Base-by-base conservation (phyloP, 345 rosid species). In the Citrus medica region DNA sequence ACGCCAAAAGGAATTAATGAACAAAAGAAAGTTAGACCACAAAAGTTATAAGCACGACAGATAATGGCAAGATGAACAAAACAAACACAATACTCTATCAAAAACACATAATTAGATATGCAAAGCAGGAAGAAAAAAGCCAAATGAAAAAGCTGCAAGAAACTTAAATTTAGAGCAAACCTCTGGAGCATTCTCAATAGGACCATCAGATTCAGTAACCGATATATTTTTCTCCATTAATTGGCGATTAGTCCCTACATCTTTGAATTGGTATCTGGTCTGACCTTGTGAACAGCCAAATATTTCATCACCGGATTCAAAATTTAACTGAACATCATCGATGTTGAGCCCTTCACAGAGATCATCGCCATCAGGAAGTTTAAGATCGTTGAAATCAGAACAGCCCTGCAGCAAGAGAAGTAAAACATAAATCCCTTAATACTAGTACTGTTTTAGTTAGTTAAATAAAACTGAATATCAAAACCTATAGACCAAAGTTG, bases 311-410 rank as follows among this genome's bases (percentile, higher is more conserved):
- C 82, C 87, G 69, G 82, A 84, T 53, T 84, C 93, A 61, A 88
- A 84, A 74, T 79, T 77, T 73, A 89, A 73, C 8, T 83, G 85
- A n/a, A 89, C 84, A 83, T 85, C 86, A 30, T 91, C 91, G 68
- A 89, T 76, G 79, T 82, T 85, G 32, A 90, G 79, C 78, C 82
- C 87, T 80, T 83, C 89, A 59, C 88, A 92, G 59, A 94, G 79
- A 89, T 89, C 87, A 48, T 86, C 90, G 28, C 82, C 83, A 69
- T 86, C 90, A 13, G 75, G 86, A 73, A 84, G 82, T 78, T 81
- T 85, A 77, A 89, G 75, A 74, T 79, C 84, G 76, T 85, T 87
- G 24, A 86, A 70, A 38, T 74, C 38, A 19, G 87, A 80, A 67
- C 81, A 79, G n/a, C 53, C 91, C 86, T 83, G 81, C 55, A 78